These are phyloP conservation scores for Russula dissimulans DNA, from an alignment of 768 basidiomycete species.

Conservation along the genomic window DNA sequence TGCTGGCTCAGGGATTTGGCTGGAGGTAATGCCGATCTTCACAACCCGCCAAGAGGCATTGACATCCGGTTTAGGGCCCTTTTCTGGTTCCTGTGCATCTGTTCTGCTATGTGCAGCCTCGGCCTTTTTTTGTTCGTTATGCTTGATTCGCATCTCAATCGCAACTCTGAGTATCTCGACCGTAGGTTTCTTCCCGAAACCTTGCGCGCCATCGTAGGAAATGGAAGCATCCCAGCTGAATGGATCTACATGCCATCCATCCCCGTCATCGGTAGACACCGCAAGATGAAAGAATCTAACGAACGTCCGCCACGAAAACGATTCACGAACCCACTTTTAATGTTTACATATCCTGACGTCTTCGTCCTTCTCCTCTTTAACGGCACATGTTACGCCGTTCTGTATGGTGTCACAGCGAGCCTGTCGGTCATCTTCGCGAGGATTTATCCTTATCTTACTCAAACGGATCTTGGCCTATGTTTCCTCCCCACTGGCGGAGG, in stretches of 20 bases:
- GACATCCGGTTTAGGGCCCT: constrained; percentile 26
- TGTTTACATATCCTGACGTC: constrained; percentile 50
- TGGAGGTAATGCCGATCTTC: constrained; percentile 24
- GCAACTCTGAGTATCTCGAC: neutral
- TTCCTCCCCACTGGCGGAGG: constrained; percentile 72
- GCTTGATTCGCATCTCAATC: neutral
- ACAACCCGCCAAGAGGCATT: neutral
- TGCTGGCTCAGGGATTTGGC: constrained; percentile 23
- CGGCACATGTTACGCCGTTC: constrained; percentile 44
- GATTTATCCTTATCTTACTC: constrained; percentile 51
- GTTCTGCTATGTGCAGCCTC: constrained; percentile 27
- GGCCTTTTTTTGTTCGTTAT: constrained; percentile 29
- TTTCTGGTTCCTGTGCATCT: constrained; percentile 36
- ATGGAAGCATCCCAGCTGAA: constrained; percentile 32
- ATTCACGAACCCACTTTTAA: constrained; percentile 45
- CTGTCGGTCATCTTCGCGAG: constrained; percentile 51
- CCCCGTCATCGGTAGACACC: constrained; percentile 24
- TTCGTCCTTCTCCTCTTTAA: constrained; percentile 45
- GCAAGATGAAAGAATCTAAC: neutral
- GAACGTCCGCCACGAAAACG: constrained; percentile 26
- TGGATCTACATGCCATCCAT: constrained; percentile 27
- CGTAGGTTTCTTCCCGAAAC: constrained; percentile 40
- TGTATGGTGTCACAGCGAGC: constrained; percentile 51
- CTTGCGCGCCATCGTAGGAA: constrained; percentile 35
- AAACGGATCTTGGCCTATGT: constrained; percentile 65